Percentiles rank a stretch among this genome's conserved stretches.
Conservation (phyloP, 805 yeast species). For the Candida tammaniensis region DNA sequence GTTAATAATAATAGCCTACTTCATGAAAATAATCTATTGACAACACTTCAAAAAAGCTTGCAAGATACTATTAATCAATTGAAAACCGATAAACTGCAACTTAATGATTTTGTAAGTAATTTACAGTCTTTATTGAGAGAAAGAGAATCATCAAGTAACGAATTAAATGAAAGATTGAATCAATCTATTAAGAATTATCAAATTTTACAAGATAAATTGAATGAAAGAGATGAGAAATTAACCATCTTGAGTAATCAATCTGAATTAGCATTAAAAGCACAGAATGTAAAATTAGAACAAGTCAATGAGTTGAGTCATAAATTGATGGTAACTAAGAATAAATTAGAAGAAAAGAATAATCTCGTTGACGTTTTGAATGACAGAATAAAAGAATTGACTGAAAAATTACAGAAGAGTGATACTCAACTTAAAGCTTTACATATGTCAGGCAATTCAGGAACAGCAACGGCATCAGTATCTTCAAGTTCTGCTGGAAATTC, state of each 20-base stretch:
- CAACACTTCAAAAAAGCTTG: conserved; percentile 47
- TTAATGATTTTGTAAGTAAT: conserved; percentile 55
- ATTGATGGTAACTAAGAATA: conserved; percentile 38
- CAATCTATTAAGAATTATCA: conserved; percentile 48
- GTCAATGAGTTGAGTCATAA: conserved; percentile 53
- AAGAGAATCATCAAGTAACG: conserved; percentile 51
- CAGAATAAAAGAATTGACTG: conserved; percentile 26
- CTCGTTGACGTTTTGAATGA: conserved; percentile 36
- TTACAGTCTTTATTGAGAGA: conserved; percentile 63
- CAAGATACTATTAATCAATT: conserved; percentile 51
- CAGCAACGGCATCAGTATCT: conserved; percentile 20
- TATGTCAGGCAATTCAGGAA: conserved; percentile 9
- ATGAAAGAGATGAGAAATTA: conserved; percentile 52
- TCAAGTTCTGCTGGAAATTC: conserved; percentile 6
- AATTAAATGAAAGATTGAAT: conserved; percentile 47
- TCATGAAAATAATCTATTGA: conserved; percentile 55
- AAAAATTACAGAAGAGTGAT: conserved; percentile 21
- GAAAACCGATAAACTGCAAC: conserved; percentile 54
- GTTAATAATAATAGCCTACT: conserved; percentile 46
- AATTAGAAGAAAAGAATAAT: conserved; percentile 39
- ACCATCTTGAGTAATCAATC: conserved; percentile 53
- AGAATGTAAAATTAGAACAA: conserved; percentile 52
- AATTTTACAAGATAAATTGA: conserved; percentile 43
- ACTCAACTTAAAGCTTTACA: conserved; percentile 17
- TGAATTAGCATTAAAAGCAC: conserved; percentile 52